Conservation (phyloP, 306 rosid genomes). For the Lotus japonicus region DNA sequence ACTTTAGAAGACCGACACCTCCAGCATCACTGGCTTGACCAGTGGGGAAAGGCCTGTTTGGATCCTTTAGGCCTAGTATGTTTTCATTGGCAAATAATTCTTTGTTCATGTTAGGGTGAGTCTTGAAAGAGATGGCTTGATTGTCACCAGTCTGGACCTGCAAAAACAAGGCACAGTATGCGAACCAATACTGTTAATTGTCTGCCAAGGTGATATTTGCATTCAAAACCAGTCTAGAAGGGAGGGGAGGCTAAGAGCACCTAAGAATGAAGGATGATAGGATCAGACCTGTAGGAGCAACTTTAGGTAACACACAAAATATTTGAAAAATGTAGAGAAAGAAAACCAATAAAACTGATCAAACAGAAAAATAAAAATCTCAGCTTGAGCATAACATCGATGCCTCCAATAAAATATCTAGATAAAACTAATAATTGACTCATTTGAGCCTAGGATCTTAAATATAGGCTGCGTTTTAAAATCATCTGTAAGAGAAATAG, state of each 20-base stretch:
- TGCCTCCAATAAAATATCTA: neutral
- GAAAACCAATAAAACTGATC: neutral
- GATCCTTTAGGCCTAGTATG: slow-evolving; percentile 67
- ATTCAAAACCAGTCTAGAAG: neutral
- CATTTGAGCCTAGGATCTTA: neutral
- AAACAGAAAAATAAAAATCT: neutral
- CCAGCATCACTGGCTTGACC: slow-evolving; percentile 72
- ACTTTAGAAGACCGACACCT: slow-evolving; percentile 80
- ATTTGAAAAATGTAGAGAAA: slow-evolving; percentile 1
- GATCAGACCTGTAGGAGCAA: too few relatives aligned
- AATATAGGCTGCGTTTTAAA: too few relatives aligned
- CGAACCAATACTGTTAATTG: neutral
- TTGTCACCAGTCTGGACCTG: slow-evolving; percentile 86
- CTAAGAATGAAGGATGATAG: neutral
- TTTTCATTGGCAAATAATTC: slow-evolving; percentile 77
- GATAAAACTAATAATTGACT: neutral
- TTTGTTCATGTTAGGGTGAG: slow-evolving; percentile 97
- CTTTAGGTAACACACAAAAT: neutral
- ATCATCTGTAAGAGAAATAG: too few relatives aligned
- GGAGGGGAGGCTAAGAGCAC: neutral
- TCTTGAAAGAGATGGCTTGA: slow-evolving; percentile 83
- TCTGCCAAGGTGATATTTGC: neutral
- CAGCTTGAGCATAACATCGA: neutral
- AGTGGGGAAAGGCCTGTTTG: slow-evolving; percentile 85
- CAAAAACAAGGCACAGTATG: slow-evolving; percentile 25